Evolutionary conservation across 768 basidiomycete genomes (phyloP), one percentile per base, ranked within the genome.

Genomic region (Clathrus columnatus): DNA sequence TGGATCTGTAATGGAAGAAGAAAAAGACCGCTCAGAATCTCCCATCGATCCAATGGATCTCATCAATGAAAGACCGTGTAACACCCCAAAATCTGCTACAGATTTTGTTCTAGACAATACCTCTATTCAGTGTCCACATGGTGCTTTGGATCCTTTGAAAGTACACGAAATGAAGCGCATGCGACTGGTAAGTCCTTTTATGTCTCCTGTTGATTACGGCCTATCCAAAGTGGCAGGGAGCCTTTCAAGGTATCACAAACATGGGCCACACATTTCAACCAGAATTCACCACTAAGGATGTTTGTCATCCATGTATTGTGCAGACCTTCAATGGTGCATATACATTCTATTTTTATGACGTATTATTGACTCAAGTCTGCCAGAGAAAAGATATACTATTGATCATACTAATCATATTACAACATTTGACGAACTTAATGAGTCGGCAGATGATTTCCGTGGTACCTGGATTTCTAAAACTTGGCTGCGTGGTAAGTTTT

Each of bases 381-480:
- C 57, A 90, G 89, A 88, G 64, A 79, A 76, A 59, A 65, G 84
- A 17, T 91, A 91, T 66, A 77, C 79, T 59, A 71, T 78, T 17
- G 75, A 84, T 59, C 89, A 91, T 65, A 82, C 84, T 23, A 74
- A 70, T 44, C 65, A 76, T n/a, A 81, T 87, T 0, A 66, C 72
- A 24, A 66, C 72, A 52, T 85, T 89, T 55, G 82, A 88, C 47
- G 72, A 75, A 4, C 64, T 80, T 5, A 72, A 73, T 36, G 70
- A 75, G 24, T 68, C 73, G 8, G 68, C 69, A 4, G 69, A 70
- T 11, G 77, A 78, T 54, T 65, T 68, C 16, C 59, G 60, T 16
- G 78, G 78, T 6, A 83, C 75, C 64, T 88, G 84, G 83, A 80
- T 91, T 62, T 91, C 90, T 0, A 89, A 84, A 64, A 66, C 69